Evolutionary conservation across 805 yeast genomes (phyloP).

Genomic region (Spathaspora hagerdaliae): DNA sequence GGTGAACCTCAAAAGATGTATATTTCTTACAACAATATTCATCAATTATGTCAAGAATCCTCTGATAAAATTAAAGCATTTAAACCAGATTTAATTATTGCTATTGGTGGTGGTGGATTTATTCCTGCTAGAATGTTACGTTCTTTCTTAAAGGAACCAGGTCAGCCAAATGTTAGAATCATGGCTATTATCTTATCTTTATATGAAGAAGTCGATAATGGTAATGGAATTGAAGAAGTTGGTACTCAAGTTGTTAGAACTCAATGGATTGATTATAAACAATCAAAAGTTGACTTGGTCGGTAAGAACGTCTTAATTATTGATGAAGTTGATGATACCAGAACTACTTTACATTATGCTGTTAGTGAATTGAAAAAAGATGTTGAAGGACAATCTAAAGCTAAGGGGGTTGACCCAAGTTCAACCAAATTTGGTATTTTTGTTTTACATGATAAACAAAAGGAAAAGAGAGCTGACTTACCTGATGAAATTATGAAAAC

Average conservation of each 20-base stretch:
- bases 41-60: slow-evolving; percentile 62
- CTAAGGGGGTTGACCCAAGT: slow-evolving; percentile 43
- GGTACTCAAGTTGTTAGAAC: slow-evolving; percentile 72
- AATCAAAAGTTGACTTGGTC: slow-evolving; percentile 55
- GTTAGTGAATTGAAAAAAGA: slow-evolving; percentile 71
- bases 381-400: slow-evolving; percentile 56
- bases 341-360: slow-evolving; percentile 81
- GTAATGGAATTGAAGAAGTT: slow-evolving; percentile 46
- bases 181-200: slow-evolving; percentile 92
- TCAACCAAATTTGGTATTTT: slow-evolving; percentile 67
- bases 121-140: slow-evolving; percentile 96
- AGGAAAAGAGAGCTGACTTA: slow-evolving; percentile 67
- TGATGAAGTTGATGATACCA: slow-evolving; percentile 84
- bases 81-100: slow-evolving; percentile 87
- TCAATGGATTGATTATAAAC: slow-evolving; percentile 79
- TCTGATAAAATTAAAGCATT: slow-evolving; percentile 63
- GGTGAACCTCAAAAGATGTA: slow-evolving; percentile 48
- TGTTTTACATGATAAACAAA: slow-evolving; percentile 73
- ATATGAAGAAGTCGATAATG: slow-evolving; percentile 76
- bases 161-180: slow-evolving; percentile 83
- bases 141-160: slow-evolving; percentile 84
- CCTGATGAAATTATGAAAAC: slow-evolving; percentile 60
- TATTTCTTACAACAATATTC: slow-evolving; percentile 78
- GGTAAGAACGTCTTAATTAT: slow-evolving; percentile 72
- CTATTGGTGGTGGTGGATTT: slow-evolving; percentile 97